Percentiles rank a stretch among this genome's conserved stretches.
These are phyloP conservation scores for Fonsecaea erecta DNA, from an alignment of 2,329 filamentous ascomycete species.

Conservation along the genomic window DNA sequence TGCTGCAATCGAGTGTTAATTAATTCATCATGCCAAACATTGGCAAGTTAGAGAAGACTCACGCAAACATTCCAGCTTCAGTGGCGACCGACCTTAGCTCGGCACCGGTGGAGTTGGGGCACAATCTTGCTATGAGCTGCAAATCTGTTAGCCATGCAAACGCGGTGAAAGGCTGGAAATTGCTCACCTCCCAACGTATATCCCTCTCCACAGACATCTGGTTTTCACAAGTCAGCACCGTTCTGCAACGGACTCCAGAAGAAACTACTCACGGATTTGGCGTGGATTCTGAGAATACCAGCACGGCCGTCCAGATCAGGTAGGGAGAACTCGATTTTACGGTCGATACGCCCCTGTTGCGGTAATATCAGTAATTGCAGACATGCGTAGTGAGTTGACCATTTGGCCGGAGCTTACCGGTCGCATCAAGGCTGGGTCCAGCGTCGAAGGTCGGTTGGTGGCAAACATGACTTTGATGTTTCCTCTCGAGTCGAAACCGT, in stretches of 20 bases:
- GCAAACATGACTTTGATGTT: conserved; percentile 99
- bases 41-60: background rate
- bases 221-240: conserved; percentile 64
- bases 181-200: conserved; percentile 80
- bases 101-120: conserved; percentile 95
- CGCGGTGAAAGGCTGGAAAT: background rate
- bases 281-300: conserved; percentile 85
- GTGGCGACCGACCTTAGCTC: conserved; percentile 96
- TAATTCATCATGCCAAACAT: background rate
- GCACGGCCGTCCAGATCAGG: conserved; percentile 96
- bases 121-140: conserved; percentile 85
- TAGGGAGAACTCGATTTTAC: conserved; percentile 98
- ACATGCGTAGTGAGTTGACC: background rate
- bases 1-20: background rate
- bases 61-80: conserved; percentile 95
- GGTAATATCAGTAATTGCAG: background rate
- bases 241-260: background rate
- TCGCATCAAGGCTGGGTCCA: conserved; percentile 96
- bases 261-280: conserved; percentile 11
- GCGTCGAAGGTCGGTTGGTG: conserved; percentile 91
- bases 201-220: conserved; percentile 96
- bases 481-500: conserved; percentile 93
- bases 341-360: conserved; percentile 66
- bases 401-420: conserved; percentile 67
- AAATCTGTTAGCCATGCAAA: background rate